Evolutionary conservation across 2,329 filamentous ascomycete species (phyloP).

Genomic region (Phoma herbarum): DNA sequence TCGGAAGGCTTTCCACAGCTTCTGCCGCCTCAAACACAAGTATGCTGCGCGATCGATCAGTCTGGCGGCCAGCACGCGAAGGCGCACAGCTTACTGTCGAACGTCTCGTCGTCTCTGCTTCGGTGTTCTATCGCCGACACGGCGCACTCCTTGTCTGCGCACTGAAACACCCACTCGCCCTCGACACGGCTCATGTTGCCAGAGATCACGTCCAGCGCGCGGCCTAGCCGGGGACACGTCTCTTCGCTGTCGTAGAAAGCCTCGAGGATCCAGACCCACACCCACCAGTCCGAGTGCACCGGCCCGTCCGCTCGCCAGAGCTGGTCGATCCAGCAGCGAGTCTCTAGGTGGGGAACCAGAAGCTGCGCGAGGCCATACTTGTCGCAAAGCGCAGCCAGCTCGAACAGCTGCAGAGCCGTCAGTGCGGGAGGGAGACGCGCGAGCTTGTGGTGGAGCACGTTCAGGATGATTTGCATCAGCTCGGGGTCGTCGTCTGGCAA

Average conservation of each 20-base stretch:
- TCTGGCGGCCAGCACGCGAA: not conserved
- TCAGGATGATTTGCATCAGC: not conserved
- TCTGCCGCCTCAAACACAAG: not conserved
- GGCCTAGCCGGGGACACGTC: not conserved
- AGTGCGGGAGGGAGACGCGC: not conserved
- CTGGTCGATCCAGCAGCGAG: not conserved
- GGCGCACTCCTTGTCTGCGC: not conserved
- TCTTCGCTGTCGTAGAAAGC: too few species aligned
- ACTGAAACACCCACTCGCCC: not conserved
- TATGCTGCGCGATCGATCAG: not conserved
- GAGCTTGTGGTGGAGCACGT: not conserved
- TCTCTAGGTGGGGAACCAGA: not conserved
- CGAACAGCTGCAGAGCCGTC: not conserved
- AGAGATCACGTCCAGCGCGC: not conserved
- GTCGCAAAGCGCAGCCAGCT: not conserved
- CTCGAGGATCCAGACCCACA: not conserved
- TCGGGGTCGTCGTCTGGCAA: not conserved
- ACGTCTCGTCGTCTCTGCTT: not conserved
- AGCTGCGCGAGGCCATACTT: not conserved
- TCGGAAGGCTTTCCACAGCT: constrained; percentile 1
- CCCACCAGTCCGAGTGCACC: not conserved
- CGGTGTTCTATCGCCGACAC: not conserved
- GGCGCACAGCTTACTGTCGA: not conserved
- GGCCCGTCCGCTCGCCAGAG: not conserved
- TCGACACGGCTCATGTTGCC: not conserved